Evolutionary conservation across 352 stramenopile genomes (phyloP).

Genomic region (Phytophthora brassicae): DNA sequence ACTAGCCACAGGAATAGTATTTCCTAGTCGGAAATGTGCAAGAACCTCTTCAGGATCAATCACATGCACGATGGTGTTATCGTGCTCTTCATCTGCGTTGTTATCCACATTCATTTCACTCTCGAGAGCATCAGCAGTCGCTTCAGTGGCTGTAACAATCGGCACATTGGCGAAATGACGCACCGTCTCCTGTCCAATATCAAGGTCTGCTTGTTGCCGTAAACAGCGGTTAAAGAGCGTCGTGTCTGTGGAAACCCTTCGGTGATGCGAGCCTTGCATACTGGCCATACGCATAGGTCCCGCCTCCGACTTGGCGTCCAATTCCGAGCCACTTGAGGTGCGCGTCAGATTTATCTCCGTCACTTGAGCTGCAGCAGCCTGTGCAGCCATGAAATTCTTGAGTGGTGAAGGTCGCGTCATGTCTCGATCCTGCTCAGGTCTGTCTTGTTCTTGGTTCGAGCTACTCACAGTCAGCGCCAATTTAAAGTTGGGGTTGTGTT

Average conservation of each 20-base stretch:
- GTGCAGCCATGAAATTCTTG: conserved; percentile 32
- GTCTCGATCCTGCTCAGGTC: conserved; percentile 14
- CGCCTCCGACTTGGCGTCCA: conserved; percentile 43
- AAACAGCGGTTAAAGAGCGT: conserved; percentile 65
- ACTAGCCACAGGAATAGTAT: conserved; percentile 44
- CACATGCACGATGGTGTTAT: neutral
- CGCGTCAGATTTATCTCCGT: conserved; percentile 18
- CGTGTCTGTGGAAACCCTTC: conserved; percentile 72
- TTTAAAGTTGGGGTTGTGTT: conserved; percentile 30
- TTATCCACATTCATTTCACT: conserved; percentile 42
- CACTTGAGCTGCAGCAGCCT: conserved; percentile 21
- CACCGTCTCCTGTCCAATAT: conserved; percentile 59
- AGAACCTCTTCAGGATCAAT: conserved; percentile 38
- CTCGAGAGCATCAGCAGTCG: conserved; percentile 19
- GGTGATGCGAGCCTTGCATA: conserved; percentile 61
- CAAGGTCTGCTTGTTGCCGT: conserved; percentile 54
- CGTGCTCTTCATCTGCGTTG: conserved; percentile 30
- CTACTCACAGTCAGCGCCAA: conserved; percentile 22
- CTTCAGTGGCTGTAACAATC: conserved; percentile 37
- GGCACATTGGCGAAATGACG: conserved; percentile 56
- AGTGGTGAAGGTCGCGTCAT: conserved; percentile 18
- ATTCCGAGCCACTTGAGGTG: conserved; percentile 19
- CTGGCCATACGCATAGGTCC: conserved; percentile 55
- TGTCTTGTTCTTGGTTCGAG: conserved; percentile 35
- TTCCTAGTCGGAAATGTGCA: conserved; percentile 40